These are phyloP conservation scores for Cymbopogon flexuosus DNA, from an alignment of 202 grass and related monocot genomes.

Conservation along the genomic window DNA sequence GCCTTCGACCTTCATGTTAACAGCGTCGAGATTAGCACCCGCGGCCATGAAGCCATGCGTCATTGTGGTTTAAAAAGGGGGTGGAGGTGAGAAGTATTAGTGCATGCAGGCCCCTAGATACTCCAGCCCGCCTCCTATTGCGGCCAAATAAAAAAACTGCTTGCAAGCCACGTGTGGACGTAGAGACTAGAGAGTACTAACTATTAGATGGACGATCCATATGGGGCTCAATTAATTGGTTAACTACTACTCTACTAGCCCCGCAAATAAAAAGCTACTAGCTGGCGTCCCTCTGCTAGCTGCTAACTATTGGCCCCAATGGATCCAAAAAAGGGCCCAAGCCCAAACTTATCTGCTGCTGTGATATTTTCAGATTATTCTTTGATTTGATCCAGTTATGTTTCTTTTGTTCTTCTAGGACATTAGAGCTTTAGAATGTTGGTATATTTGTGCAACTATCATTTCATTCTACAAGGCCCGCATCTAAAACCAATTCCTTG, in stretches of 20 bases:
- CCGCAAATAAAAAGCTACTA: background rate
- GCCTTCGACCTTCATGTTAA: no score
- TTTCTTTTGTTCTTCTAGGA: background rate
- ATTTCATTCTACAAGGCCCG: background rate
- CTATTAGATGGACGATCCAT: background rate
- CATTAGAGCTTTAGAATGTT: background rate
- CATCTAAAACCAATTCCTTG: background rate
- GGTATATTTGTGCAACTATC: background rate
- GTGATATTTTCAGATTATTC: background rate
- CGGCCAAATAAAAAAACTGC: background rate
- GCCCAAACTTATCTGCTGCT: background rate
- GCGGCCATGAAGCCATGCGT: no score
- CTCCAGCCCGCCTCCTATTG: background rate
- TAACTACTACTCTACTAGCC: background rate
- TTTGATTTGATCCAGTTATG: background rate
- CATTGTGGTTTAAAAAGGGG: no score
- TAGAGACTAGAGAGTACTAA: background rate
- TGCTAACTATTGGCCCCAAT: background rate
- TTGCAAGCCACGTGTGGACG: background rate
- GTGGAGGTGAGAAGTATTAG: no score
- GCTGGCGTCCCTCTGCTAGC: background rate
- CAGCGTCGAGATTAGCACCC: no score
- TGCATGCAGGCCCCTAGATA: background rate
- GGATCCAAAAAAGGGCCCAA: background rate
- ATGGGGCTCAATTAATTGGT: background rate